phyloP scores from a whole-genome alignment of 2,329 filamentous ascomycete species.

The Chalaropsis ovoidea region DNA sequence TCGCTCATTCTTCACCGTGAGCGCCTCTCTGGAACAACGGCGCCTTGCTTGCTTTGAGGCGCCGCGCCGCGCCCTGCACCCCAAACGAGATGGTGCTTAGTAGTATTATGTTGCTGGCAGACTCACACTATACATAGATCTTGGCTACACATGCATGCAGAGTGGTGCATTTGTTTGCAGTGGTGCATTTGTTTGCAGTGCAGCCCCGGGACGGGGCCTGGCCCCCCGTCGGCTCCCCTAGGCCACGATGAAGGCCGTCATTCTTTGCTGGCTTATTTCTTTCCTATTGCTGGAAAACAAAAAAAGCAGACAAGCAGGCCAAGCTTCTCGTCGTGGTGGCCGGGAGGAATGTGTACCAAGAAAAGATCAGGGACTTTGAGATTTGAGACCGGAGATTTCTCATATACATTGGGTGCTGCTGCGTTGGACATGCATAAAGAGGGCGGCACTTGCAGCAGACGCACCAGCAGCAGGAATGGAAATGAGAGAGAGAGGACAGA shows the following conservation, averaged over 20 bases:
- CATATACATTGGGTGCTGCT: background rate
- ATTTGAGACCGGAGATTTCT: slow-evolving; percentile 12
- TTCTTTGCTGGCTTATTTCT: background rate
- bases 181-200: too few relatives aligned
- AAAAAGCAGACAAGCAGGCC: background rate
- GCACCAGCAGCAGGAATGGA: background rate
- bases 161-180: too few relatives aligned
- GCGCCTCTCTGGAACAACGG: background rate
- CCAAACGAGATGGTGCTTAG: background rate
- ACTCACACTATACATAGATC: slow-evolving; percentile 3
- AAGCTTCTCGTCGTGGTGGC: background rate
- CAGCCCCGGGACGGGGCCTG: too few relatives aligned
- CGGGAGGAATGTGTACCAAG: slow-evolving; percentile 3
- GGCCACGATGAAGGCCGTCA: too few relatives aligned
- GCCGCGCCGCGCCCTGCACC: background rate
- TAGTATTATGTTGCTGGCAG: background rate
- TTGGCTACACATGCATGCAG: too few relatives aligned
- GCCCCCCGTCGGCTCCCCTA: too few relatives aligned
- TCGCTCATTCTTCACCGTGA: background rate
- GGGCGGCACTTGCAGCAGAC: background rate
- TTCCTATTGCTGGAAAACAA: background rate
- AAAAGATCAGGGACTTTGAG: slow-evolving; percentile 10
- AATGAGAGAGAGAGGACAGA: background rate
- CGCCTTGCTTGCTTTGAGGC: background rate
- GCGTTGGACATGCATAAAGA: background rate